These are phyloP conservation scores for Carex parvula DNA, from an alignment of 176 grass and related monocot genomes.

Conservation along the genomic window DNA sequence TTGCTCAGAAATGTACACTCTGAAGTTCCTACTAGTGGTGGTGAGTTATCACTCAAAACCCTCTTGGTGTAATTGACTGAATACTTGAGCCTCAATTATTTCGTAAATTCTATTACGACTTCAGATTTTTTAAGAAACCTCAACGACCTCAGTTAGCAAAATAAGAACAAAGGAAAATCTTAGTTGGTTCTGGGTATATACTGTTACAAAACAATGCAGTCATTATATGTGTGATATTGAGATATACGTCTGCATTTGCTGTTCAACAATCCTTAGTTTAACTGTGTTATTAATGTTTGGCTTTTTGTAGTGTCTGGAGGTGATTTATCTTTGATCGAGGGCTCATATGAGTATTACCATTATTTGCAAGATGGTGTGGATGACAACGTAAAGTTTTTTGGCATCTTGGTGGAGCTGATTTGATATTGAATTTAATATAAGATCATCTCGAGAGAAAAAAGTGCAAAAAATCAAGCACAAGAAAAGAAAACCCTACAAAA, in stretches of 20 bases:
- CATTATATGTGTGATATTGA: not conserved
- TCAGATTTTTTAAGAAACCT: not conserved
- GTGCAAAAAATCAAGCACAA: slow-evolving; percentile 11
- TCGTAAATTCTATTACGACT: not conserved
- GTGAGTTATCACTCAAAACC: slow-evolving; percentile 42
- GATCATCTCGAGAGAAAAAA: not conserved
- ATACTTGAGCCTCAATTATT: not conserved
- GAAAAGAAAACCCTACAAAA: not conserved
- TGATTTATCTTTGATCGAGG: slow-evolving; percentile 67
- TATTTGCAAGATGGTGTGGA: slow-evolving; percentile 77
- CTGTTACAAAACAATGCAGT: not conserved
- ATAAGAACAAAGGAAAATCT: not conserved
- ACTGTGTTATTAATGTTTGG: slow-evolving; percentile 19
- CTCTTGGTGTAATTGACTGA: slow-evolving; percentile 12
- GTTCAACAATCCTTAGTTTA: not conserved
- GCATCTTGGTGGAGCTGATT: not conserved
- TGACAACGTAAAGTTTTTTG: slow-evolving; percentile 72
- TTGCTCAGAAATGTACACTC: slow-evolving; percentile 72
- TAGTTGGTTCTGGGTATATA: not conserved
- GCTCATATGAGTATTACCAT: slow-evolving; percentile 98
- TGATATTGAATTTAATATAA: not conserved
- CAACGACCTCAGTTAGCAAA: not conserved
- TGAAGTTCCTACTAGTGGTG: slow-evolving; percentile 77
- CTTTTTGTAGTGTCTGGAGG: slow-evolving; percentile 82
- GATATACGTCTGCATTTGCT: not conserved